phyloP scores from a whole-genome alignment of 2,329 filamentous ascomycete species.

The Cercospora zeae-maydis region DNA sequence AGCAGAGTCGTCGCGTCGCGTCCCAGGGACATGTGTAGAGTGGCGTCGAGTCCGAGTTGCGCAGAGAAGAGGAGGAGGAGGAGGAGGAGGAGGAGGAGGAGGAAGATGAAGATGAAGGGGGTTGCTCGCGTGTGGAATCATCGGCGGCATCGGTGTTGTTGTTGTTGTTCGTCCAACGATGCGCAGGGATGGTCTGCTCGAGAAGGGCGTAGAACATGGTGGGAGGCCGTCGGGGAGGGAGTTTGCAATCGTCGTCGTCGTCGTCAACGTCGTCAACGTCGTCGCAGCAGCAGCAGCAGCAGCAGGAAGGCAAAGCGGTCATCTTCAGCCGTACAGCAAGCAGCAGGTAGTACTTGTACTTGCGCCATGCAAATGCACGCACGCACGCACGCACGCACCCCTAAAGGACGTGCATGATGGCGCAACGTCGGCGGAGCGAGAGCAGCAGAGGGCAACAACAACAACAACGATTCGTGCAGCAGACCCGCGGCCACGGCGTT shows the following conservation, averaged over 20 bases:
- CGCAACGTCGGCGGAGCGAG: too few species aligned
- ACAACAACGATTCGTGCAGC: background rate
- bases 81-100: too few species aligned
- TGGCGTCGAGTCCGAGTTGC: background rate
- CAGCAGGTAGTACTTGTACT: background rate
- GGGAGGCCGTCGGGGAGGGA: too few species aligned
- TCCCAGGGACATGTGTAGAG: conserved; percentile 8
- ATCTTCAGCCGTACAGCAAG: background rate
- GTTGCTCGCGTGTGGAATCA: background rate
- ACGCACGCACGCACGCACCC: background rate
- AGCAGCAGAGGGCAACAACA: too few species aligned
- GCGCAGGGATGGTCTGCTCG: conserved; percentile 10
- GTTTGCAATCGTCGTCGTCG: too few species aligned
- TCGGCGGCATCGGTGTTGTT: background rate
- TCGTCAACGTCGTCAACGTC: too few species aligned
- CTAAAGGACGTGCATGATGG: background rate
- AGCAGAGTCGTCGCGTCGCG: background rate
- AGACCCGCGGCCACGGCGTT: background rate
- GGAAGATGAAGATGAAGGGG: too few species aligned
- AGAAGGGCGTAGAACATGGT: conserved; percentile 11
- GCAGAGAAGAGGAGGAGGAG: background rate
- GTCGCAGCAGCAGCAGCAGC: background rate
- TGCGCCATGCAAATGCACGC: background rate
- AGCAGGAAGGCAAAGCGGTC: background rate
- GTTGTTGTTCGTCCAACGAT: background rate